Conservation (phyloP, 768 basidiomycete genomes). For the Crepidotus variabilis region DNA sequence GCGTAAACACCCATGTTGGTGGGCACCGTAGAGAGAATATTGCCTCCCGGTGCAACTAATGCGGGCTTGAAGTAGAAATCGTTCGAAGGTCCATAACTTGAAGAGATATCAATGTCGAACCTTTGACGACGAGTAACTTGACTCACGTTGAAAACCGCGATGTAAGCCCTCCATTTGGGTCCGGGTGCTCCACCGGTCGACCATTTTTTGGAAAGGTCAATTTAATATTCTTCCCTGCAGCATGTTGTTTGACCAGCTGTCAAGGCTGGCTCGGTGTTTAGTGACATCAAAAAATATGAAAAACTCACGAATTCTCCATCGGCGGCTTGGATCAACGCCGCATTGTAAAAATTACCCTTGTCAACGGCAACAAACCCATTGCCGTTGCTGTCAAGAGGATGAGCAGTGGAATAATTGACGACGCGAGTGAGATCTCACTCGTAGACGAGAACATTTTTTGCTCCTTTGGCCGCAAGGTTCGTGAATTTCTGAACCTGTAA, state of each 20-base stretch:
- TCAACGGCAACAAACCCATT: slow-evolving; percentile 36
- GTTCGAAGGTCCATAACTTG: slow-evolving; percentile 53
- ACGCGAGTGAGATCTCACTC: slow-evolving; percentile 32
- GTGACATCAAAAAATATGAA: too few species aligned
- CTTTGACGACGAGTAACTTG: too few species aligned
- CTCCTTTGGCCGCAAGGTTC: slow-evolving; percentile 47
- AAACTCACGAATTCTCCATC: slow-evolving; percentile 50
- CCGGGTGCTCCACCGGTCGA: slow-evolving; percentile 32
- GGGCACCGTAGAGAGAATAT: slow-evolving; percentile 44
- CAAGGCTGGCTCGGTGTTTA: too few species aligned
- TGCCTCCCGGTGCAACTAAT: slow-evolving; percentile 45
- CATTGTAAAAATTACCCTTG: slow-evolving; percentile 36
- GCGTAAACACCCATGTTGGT: slow-evolving; percentile 26
- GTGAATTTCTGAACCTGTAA: slow-evolving; percentile 46
- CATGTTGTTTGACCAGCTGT: slow-evolving; percentile 47
- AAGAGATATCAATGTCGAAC: background rate
- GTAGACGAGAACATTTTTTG: slow-evolving; percentile 43
- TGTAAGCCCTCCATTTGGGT: slow-evolving; percentile 51
- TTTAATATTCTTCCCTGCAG: slow-evolving; percentile 32
- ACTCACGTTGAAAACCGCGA: slow-evolving; percentile 47
- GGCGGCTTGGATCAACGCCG: slow-evolving; percentile 45
- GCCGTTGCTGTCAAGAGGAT: slow-evolving; percentile 47
- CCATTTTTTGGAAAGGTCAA: slow-evolving; percentile 50
- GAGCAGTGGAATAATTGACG: background rate
- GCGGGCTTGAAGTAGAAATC: slow-evolving; percentile 54